Evolutionary conservation across 768 basidiomycete genomes (phyloP), one percentile per base, ranked within the genome.

Genomic region (Botryobasidium botryosum): DNA sequence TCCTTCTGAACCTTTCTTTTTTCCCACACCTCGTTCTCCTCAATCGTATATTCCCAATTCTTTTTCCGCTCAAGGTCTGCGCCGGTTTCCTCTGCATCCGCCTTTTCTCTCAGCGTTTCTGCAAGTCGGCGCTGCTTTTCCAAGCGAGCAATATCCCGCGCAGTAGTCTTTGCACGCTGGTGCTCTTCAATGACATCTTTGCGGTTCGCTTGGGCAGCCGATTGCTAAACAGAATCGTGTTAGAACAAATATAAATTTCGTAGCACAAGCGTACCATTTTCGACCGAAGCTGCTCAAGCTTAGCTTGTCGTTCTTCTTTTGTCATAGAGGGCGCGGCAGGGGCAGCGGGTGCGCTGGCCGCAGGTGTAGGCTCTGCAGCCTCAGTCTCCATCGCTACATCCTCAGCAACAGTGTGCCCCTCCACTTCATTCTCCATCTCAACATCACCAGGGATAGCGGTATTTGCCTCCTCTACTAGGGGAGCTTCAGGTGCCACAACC

Each of bases 11-110:
- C 78, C 52, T 73, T 60, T 59, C 90, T 87, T 68, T 82, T 83
- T 65, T 94, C 90, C 94, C 94, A 99, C 46, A 76, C 69, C 50
- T 97, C 88, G 56, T 90, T 92, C 62, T 96, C 87, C 63, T 96
- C 87, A 46, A 94, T 76, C 23, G 83, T 83, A 67, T 83, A 90
- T 54, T 87, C 84, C 88, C 88, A 96, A 56, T 88, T 87, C 70
- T 85, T 87, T 57, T 74, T 72, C 50, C 90, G 64, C 59, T 92
- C 86, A 5, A 86, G 66, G 57, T 96, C 91, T 59, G 88, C 86
- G n/a, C 90, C 92, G 0, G 72, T 68, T 43, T 87, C 90, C 60
- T 85, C 82, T 1, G 88, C 88, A 50, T 91, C 84, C 2, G 80
- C 77, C 61, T 90, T 88, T 47, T 74, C 62, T 17, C 88, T 74